These are phyloP conservation scores for Sporothrix curviconia DNA, from an alignment of 2,329 filamentous ascomycete species.

Conservation along the genomic window DNA sequence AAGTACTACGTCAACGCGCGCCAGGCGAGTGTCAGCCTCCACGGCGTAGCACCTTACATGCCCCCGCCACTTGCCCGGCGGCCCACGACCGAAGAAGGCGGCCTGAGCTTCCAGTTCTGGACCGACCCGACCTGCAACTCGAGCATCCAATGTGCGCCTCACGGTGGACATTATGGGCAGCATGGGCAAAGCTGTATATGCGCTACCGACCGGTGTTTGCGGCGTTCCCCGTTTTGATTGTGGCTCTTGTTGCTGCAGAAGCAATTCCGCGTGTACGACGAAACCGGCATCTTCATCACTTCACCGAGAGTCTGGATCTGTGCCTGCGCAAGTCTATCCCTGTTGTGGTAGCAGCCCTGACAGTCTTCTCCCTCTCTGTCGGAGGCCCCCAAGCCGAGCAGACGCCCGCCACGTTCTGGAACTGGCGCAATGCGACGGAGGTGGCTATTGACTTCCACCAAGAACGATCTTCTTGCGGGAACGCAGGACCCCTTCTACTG, in stretches of 20 bases:
- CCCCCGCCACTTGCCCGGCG: constrained; percentile 60
- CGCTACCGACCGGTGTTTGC: constrained; percentile 93
- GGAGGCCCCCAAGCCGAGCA: constrained; percentile 50
- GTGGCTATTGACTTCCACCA: constrained; percentile 65
- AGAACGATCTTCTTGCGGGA: constrained; percentile 83
- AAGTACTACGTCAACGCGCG: constrained; percentile 92
- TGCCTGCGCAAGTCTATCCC: constrained; percentile 79
- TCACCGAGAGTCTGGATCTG: constrained; percentile 76
- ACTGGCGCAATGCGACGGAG: constrained; percentile 48
- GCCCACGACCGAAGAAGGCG: constrained; percentile 62
- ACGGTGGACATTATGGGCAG: constrained; percentile 77
- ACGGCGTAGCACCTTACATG: constrained; percentile 88
- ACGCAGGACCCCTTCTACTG: constrained; percentile 91
- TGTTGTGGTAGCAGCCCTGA: constrained; percentile 67
- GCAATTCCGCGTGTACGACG: constrained; percentile 86
- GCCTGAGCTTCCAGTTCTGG: constrained; percentile 86
- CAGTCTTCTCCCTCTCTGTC: constrained; percentile 69
- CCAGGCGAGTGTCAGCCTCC: constrained; percentile 76
- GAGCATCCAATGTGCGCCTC: constrained; percentile 63
- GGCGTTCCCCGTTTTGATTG: constrained; percentile 82
- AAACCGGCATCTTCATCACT: constrained; percentile 81
- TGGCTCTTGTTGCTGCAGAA: constrained; percentile 86
- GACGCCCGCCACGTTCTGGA: constrained; percentile 27
- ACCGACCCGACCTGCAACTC: constrained; percentile 81
- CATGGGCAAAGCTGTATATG: constrained; percentile 91